A percentile compares a stretch with the other conserved stretches of the same genome.
phyloP scores from a whole-genome alignment of 1,284 basidiomycete species.

The Apiotrichum siamense region DNA sequence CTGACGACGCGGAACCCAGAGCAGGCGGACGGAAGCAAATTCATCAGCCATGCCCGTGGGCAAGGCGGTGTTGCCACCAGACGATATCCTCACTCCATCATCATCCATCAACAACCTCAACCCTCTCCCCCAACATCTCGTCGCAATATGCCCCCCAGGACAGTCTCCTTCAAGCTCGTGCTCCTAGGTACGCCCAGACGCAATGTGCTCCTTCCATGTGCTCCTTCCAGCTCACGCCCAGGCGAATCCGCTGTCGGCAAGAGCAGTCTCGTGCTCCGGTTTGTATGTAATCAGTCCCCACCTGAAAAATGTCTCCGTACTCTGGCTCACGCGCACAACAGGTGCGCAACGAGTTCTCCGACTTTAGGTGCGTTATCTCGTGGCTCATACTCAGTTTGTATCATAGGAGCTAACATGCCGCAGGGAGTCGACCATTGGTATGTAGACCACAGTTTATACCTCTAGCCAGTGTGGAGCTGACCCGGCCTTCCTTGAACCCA shows the following conservation, averaged over 20 bases:
- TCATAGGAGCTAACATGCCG: not conserved
- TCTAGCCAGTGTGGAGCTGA: not conserved
- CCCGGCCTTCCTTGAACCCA: not conserved
- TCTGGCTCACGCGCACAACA: constrained; percentile 7
- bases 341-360: constrained; percentile 85
- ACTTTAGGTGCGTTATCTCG: constrained; percentile 81
- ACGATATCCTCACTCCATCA: not conserved
- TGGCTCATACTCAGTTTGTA: not conserved
- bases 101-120: constrained; percentile 19
- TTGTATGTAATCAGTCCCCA: constrained; percentile 57
- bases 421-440: constrained; percentile 47
- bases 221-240: constrained; percentile 46
- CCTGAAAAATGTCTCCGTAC: too few species aligned
- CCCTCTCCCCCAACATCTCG: too few species aligned
- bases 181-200: constrained; percentile 73
- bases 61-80: constrained; percentile 16
- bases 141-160: too few species aligned
- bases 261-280: constrained; percentile 88
- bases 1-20: not conserved
- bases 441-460: too few species aligned
- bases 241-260: constrained; percentile 97
- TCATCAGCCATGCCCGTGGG: too few species aligned
- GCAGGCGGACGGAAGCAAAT: not conserved
- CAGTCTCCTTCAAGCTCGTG: constrained; percentile 64
- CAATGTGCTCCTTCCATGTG: too few species aligned